phyloP scores from a whole-genome alignment of 129 eudicot species.

The Lactuca saligna region DNA sequence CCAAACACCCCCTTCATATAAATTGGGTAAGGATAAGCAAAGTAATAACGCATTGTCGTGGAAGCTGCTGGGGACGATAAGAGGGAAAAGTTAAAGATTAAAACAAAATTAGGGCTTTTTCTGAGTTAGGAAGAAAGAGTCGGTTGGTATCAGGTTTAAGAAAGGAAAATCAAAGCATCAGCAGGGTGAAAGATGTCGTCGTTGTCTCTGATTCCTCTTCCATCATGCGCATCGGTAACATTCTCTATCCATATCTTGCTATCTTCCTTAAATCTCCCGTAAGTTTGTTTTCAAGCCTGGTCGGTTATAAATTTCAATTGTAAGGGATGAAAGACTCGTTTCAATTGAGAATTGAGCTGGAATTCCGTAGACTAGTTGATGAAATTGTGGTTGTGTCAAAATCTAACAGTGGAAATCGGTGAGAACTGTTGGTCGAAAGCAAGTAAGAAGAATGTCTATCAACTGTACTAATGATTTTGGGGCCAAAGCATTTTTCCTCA shows the following conservation, averaged over 20 bases:
- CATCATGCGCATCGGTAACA: constrained; percentile 28
- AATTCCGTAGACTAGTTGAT: neutral
- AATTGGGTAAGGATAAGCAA: no score
- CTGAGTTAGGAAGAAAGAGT: neutral
- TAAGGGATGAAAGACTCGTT: neutral
- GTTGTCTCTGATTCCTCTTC: constrained; percentile 7
- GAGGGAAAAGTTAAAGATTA: neutral
- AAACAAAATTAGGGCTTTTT: neutral
- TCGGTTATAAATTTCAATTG: neutral
- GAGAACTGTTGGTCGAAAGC: constrained; percentile 22
- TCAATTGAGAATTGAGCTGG: neutral
- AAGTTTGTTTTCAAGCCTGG: neutral
- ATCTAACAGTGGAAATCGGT: constrained; percentile 22
- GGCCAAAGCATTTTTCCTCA: constrained; percentile 36
- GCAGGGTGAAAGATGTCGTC: neutral
- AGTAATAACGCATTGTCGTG: neutral
- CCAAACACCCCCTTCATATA: no score
- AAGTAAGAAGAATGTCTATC: constrained; percentile 2
- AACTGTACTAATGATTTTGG: constrained; percentile 23
- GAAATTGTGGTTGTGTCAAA: neutral
- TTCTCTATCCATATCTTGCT: neutral
- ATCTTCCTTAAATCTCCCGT: neutral
- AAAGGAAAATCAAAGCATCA: neutral
- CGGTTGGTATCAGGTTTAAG: neutral
- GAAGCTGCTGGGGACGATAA: neutral